Base-by-base conservation (phyloP, 495 filamentous ascomycete genomes). In the Melanomma pulvis-pyrius region DNA sequence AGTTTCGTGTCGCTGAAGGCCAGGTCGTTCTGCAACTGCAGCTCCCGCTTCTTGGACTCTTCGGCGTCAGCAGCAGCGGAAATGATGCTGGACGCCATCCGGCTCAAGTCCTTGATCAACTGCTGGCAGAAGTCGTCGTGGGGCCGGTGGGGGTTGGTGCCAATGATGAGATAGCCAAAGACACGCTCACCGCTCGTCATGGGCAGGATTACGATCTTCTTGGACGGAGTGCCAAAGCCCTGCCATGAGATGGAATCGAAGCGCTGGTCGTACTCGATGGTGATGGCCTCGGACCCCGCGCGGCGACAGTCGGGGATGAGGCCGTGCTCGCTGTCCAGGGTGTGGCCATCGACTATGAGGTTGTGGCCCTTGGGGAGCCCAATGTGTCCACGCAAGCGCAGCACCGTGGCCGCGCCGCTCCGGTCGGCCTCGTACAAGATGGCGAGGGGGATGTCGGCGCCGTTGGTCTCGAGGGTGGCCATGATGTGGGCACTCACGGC, bases 401-500 rank as follows among this genome's bases (percentile, higher is more conserved):
- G 47, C 17, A 44, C n/a, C 0, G 55, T 52, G 2, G 48, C 8
- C 13, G 49, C 65, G 12, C 21, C 2, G 6, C 17, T 51, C 12
- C 60, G 32, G 24, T 53, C 53, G 2, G 26, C 44, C 25, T 68
- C 65, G 52, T 74, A 74, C 17, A 74, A 36, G 7, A 72, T 50
- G 6, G 66, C 72, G 19, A 74, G 53, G 1, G 72, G 72, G n/a
- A 71, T 61, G 56, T 74, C 72, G 13, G 57, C 0, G 12, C 52
- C 59, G 44, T 74, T 74, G 0, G 52, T 61, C 24, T 67, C 54
- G 11, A 74, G 72, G 3, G 65, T 57, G 0, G 8, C 25, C 9
- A 71, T 39, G 5, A 70, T 47, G 28, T 67, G 70, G 2, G 24
- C 11, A 56, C 53, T 73, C 30, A 71, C 60, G 25, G 29, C 54